These are phyloP conservation scores for Asterionellopsis glacialis DNA, from an alignment of 108 stramenopile genomes.

Conservation along the genomic window DNA sequence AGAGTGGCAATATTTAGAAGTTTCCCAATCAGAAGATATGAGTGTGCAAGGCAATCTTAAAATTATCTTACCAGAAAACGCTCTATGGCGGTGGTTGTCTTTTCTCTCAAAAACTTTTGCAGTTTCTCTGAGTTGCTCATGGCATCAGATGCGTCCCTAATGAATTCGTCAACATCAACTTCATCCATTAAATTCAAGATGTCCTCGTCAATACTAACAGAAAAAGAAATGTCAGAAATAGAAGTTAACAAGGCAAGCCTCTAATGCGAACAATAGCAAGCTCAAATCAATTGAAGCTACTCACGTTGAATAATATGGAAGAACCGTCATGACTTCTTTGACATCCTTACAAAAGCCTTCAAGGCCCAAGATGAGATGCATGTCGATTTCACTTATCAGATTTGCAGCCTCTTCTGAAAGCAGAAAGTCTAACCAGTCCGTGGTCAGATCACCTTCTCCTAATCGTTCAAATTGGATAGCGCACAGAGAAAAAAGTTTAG, in stretches of 20 bases:
- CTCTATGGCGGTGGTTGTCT: constrained; percentile 62
- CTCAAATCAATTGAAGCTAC: constrained; percentile 11
- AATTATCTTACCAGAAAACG: constrained; percentile 69
- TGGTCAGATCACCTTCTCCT: constrained; percentile 42
- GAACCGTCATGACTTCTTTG: constrained; percentile 63
- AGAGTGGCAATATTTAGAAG: background rate
- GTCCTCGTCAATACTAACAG: constrained; percentile 75
- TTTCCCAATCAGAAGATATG: background rate
- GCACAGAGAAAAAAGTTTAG: constrained; percentile 79
- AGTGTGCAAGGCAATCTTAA: no score
- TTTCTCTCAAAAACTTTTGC: constrained; percentile 60
- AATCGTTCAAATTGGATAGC: constrained; percentile 76
- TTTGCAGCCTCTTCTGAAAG: constrained; percentile 66
- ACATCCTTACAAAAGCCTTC: constrained; percentile 73
- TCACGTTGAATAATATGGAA: constrained; percentile 84
- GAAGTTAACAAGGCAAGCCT: background rate
- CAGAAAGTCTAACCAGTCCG: constrained; percentile 81
- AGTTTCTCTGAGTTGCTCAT: constrained; percentile 61
- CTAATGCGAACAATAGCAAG: background rate
- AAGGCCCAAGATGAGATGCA: constrained; percentile 61
- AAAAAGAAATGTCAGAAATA: background rate
- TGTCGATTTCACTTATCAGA: constrained; percentile 80
- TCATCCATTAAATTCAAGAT: constrained; percentile 83
- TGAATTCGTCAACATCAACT: constrained; percentile 61
- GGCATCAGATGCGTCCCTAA: constrained; percentile 67